Conservation (phyloP, 495 filamentous ascomycete genomes). For the Penicillium atrosanguineum region DNA sequence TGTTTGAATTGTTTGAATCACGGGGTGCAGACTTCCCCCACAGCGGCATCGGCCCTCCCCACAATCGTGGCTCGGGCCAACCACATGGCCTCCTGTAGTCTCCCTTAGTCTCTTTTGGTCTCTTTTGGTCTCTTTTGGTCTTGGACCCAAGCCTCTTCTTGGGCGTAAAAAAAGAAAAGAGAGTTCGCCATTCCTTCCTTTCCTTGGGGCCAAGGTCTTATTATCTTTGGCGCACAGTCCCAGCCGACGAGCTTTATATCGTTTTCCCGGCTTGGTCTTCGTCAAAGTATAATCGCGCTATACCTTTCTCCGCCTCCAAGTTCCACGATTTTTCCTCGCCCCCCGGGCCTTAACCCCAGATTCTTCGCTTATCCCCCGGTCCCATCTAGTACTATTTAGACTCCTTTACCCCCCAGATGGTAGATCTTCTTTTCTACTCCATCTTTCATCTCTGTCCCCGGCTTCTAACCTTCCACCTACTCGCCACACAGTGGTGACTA, state of each 20-base stretch:
- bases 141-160: background rate
- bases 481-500: background rate
- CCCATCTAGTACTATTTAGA: slow-evolving; percentile 24
- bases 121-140: background rate
- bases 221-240: slow-evolving; percentile 8
- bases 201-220: slow-evolving; percentile 12
- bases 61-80: slow-evolving; percentile 1
- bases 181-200: background rate
- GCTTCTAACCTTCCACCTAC: background rate
- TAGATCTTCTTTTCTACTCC: slow-evolving; percentile 1
- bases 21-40: slow-evolving; percentile 5
- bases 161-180: background rate
- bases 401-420: slow-evolving; percentile 9
- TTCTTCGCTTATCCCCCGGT: slow-evolving; percentile 12
- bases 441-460: background rate
- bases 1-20: background rate
- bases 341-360: slow-evolving; percentile 17
- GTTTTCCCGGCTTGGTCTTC: slow-evolving; percentile 18
- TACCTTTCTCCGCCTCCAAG: slow-evolving; percentile 30
- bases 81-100: background rate
- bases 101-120: background rate
- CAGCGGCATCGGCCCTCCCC: slow-evolving; percentile 17
- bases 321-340: slow-evolving; percentile 13
- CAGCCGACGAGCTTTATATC: slow-evolving; percentile 2
- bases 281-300: slow-evolving; percentile 11